A percentile compares a stretch with the other conserved stretches of the same genome.
phyloP scores from a whole-genome alignment of 2,329 filamentous ascomycete species.

The Pseudogymnoascus sp. region DNA sequence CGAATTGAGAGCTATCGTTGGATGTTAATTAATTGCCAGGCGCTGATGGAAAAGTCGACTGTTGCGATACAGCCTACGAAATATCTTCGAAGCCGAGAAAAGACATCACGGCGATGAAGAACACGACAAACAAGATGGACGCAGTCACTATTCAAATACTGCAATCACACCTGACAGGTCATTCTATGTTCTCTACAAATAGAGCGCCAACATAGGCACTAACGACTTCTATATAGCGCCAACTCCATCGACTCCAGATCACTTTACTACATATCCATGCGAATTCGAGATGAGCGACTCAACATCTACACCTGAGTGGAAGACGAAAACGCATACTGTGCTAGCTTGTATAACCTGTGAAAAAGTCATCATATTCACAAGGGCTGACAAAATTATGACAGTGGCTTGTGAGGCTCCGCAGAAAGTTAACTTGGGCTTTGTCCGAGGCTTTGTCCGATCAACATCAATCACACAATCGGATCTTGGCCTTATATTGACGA shows the following conservation, averaged over 20 bases:
- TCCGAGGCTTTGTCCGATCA: too few species aligned
- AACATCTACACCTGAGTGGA: too few species aligned
- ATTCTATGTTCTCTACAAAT: constrained; percentile 12
- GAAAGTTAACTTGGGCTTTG: too few species aligned
- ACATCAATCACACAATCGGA: too few species aligned
- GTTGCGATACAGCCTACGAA: neutral
- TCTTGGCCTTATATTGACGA: too few species aligned
- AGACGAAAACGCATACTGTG: too few species aligned
- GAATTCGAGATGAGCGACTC: too few species aligned
- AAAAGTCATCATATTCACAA: too few species aligned
- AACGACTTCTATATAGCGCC: neutral
- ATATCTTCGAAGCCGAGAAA: neutral
- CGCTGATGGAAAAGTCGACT: neutral
- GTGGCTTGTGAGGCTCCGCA: too few species aligned
- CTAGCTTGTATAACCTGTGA: too few species aligned
- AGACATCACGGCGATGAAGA: neutral
- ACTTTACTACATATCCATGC: too few species aligned
- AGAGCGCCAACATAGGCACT: neutral
- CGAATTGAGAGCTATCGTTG: constrained; percentile 2
- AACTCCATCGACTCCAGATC: neutral
- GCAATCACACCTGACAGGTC: neutral
- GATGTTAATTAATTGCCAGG: constrained; percentile 1
- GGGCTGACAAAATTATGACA: too few species aligned
- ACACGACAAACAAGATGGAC: constrained; percentile 12
- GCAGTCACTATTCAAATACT: constrained; percentile 7